These are phyloP conservation scores for Eimeria falciformis DNA, from an alignment of 169 alveolate genomes.

Conservation along the genomic window DNA sequence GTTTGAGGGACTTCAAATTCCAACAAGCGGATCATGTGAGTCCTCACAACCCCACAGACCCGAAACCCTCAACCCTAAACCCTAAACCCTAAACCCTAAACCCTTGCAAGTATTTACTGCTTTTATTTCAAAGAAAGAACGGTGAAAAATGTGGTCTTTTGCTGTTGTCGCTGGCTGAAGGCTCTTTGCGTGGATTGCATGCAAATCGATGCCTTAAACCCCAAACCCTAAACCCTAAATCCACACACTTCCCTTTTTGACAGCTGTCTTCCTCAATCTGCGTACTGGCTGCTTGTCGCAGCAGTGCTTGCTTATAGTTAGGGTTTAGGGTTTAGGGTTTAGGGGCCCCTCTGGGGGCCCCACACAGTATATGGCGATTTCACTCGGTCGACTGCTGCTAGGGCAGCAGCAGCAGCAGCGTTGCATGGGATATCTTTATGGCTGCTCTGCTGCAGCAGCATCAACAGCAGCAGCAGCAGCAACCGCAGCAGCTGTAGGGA, in stretches of 20 bases:
- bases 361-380: not conserved
- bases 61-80: slow-evolving; percentile 45
- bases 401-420: not conserved
- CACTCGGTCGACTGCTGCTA: slow-evolving; percentile 1
- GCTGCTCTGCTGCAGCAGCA: slow-evolving; percentile 10
- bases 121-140: no score
- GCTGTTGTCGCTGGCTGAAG: not conserved
- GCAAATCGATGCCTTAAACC: not conserved
- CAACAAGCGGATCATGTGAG: no score
- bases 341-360: slow-evolving; percentile 47
- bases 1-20: no score
- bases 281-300: no score
- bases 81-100: slow-evolving; percentile 37
- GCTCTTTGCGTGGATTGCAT: not conserved
- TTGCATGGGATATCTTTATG: not conserved
- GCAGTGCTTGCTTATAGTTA: not conserved
- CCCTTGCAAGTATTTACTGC: no score
- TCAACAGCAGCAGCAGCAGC: slow-evolving; percentile 2
- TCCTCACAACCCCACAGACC: slow-evolving; percentile 16
- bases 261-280: no score
- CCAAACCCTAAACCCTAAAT: slow-evolving; percentile 39
- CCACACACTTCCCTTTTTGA: no score
- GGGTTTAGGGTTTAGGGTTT: slow-evolving; percentile 45
- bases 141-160: no score
- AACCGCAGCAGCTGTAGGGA: slow-evolving; percentile 3